Percentiles rank a stretch among this genome's conserved stretches.
Evolutionary conservation across 192 early-diverging fungal species (phyloP).

Genomic region (Podila epigama): DNA sequence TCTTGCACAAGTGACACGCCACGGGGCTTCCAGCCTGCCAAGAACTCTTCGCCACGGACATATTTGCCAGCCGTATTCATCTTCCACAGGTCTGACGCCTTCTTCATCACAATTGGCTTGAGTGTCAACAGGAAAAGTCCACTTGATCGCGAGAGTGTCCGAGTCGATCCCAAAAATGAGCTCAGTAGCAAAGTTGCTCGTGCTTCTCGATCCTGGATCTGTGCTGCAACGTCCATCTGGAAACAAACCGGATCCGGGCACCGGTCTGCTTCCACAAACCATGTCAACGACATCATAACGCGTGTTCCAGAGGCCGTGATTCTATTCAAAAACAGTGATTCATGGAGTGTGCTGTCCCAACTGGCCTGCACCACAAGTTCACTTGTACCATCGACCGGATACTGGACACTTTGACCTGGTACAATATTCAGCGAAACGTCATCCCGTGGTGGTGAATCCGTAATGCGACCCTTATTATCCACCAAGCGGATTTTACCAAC

Average conservation of each 20-base stretch:
- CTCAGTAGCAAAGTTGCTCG: constrained; percentile 51
- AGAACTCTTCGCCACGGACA: constrained; percentile 75
- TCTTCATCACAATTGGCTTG: constrained; percentile 59
- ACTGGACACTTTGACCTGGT: constrained; percentile 55
- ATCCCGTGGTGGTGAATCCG: constrained; percentile 59
- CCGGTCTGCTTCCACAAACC: constrained; percentile 64
- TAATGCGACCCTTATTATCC: constrained; percentile 67
- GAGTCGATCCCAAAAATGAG: constrained; percentile 49
- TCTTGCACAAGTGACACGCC: constrained; percentile 71
- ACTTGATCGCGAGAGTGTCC: constrained; percentile 50
- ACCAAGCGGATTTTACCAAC: constrained; percentile 58
- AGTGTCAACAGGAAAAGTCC: constrained; percentile 71
- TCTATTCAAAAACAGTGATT: constrained; percentile 67
- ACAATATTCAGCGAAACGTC: constrained; percentile 57
- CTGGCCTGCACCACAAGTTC: constrained; percentile 61
- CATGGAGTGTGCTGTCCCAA: constrained; percentile 83
- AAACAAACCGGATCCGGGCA: constrained; percentile 64
- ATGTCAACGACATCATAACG: constrained; percentile 63
- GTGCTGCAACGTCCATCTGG: constrained; percentile 64
- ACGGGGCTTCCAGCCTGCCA: constrained; percentile 72
- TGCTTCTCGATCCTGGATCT: constrained; percentile 66
- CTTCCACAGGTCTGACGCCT: constrained; percentile 70
- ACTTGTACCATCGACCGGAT: constrained; percentile 69
- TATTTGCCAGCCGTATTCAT: constrained; percentile 71
- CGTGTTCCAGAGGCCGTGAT: constrained; percentile 66